Evolutionary conservation across 345 rosid species (phyloP).

Genomic region (Raphanus raphanistrum): DNA sequence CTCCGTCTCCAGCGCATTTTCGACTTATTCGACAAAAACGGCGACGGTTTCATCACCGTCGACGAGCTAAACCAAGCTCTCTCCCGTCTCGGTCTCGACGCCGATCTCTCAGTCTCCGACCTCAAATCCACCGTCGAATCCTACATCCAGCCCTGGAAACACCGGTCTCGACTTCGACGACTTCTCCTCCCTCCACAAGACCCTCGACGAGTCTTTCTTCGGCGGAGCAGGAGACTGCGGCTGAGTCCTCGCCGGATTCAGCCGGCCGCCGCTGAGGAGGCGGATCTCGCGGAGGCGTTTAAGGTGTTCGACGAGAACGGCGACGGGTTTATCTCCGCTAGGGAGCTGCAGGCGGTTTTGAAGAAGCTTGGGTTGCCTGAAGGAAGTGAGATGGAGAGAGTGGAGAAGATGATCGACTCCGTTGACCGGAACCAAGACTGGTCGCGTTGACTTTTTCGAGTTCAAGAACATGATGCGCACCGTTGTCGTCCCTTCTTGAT

Average conservation of each 20-base stretch:
- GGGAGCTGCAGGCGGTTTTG: constrained; percentile 70
- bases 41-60: constrained; percentile 68
- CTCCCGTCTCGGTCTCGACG: constrained; percentile 59
- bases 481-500: constrained; percentile 44
- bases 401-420: constrained; percentile 79
- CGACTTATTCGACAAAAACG: constrained; percentile 79
- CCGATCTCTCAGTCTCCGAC: constrained; percentile 62
- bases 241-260: not conserved
- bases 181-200: constrained; percentile 61
- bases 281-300: constrained; percentile 83
- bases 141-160: constrained; percentile 56
- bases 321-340: constrained; percentile 82
- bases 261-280: constrained; percentile 44
- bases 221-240: constrained; percentile 23
- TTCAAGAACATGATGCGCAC: constrained; percentile 92
- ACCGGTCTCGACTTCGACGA: constrained; percentile 63
- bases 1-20: constrained; percentile 76
- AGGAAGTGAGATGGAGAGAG: constrained; percentile 65
- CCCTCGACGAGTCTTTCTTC: constrained; percentile 53
- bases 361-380: constrained; percentile 72
- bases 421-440: constrained; percentile 80
- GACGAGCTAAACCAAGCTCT: constrained; percentile 69
- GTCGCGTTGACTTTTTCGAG: constrained; percentile 84
- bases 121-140: constrained; percentile 59
- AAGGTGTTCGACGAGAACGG: constrained; percentile 94